phyloP scores from a whole-genome alignment of 192 early-diverging fungal genomes.

The Coemansia sp. region DNA sequence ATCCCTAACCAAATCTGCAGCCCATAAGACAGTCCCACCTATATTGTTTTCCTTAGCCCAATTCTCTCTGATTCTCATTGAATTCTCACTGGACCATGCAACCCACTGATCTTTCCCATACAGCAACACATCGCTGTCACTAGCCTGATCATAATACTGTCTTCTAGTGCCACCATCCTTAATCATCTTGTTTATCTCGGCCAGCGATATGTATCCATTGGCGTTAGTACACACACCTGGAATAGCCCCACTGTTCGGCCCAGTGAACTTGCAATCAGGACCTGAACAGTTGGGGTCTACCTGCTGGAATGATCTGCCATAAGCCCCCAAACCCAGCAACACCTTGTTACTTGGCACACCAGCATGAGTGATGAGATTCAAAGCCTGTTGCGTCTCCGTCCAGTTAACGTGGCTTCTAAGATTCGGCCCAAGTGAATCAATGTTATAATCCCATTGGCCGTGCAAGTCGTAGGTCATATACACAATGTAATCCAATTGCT shows the following conservation, averaged over 20 bases:
- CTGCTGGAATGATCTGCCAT: slow-evolving; percentile 32
- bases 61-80: neutral
- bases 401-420: slow-evolving; percentile 9
- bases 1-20: neutral
- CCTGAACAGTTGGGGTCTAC: slow-evolving; percentile 19
- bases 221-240: slow-evolving; percentile 16
- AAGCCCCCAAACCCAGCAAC: slow-evolving; percentile 18
- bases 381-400: slow-evolving; percentile 19
- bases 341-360: slow-evolving; percentile 39
- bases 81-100: neutral
- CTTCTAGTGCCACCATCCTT: slow-evolving; percentile 1
- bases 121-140: slow-evolving; percentile 5
- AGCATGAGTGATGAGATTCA: slow-evolving; percentile 22
- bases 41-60: slow-evolving; percentile 5
- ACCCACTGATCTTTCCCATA: slow-evolving; percentile 19
- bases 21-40: slow-evolving; percentile 17
- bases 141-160: slow-evolving; percentile 6
- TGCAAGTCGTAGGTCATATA: slow-evolving; percentile 36
- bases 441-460: slow-evolving; percentile 33
- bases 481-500: slow-evolving; percentile 22
- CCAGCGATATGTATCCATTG: slow-evolving; percentile 9
- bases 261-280: slow-evolving; percentile 13
- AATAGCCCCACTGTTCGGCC: slow-evolving; percentile 12
- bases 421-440: slow-evolving; percentile 11
- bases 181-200: slow-evolving; percentile 12